Percentiles rank a stretch among this genome's conserved stretches.
These are phyloP conservation scores for Boletus patriciae DNA, from an alignment of 768 basidiomycete genomes.

Conservation along the genomic window DNA sequence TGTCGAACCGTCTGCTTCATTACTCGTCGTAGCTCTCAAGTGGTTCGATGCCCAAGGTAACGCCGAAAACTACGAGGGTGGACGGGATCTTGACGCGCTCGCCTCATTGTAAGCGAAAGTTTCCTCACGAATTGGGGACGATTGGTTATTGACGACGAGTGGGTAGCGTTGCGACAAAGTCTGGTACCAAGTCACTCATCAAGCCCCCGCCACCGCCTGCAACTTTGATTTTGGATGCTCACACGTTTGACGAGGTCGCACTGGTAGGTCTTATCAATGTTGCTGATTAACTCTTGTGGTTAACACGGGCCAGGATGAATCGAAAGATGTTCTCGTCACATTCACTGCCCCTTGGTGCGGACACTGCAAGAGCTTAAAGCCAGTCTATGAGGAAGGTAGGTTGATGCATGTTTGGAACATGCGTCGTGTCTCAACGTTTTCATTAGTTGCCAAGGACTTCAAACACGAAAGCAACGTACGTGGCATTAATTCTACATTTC, in stretches of 20 bases:
- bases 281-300: not conserved
- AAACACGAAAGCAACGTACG: constrained; percentile 71
- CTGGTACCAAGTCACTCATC: constrained; percentile 84
- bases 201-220: constrained; percentile 80
- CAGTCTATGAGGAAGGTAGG: constrained; percentile 75
- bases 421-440: not conserved
- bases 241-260: constrained; percentile 76
- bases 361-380: constrained; percentile 92
- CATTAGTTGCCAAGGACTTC: constrained; percentile 76
- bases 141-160: not conserved
- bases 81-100: constrained; percentile 78
- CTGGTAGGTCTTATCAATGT: constrained; percentile 43
- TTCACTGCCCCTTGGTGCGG: constrained; percentile 91
- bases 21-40: constrained; percentile 66
- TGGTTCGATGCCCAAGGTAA: constrained; percentile 81
- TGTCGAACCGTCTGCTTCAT: not conserved
- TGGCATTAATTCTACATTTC: not conserved
- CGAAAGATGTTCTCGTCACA: constrained; percentile 82
- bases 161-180: constrained; percentile 66
- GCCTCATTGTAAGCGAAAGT: constrained; percentile 61
- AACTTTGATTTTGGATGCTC: constrained; percentile 62
- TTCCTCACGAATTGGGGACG: not conserved
- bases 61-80: constrained; percentile 68
- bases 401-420: not conserved
- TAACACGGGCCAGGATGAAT: constrained; percentile 45